Evolutionary conservation across 2,329 filamentous ascomycete species (phyloP).

Genomic region (Cytospora paraplurivora): DNA sequence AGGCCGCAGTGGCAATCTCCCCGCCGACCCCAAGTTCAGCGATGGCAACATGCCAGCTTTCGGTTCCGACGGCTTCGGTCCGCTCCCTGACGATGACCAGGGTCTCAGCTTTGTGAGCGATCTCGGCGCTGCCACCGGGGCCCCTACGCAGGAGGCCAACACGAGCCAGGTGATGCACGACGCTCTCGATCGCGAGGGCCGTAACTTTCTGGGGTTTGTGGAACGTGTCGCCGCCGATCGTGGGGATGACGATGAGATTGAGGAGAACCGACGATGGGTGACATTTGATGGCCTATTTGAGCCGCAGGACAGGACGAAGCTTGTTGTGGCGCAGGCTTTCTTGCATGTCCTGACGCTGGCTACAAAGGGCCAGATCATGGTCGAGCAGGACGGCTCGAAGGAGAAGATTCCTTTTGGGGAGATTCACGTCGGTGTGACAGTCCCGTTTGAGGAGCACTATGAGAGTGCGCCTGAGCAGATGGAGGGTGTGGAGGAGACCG

Average conservation of each 20-base stretch:
- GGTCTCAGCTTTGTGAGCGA: conserved; percentile 36
- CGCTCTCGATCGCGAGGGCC: conserved; percentile 48
- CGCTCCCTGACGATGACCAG: conserved; percentile 34
- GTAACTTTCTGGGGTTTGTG: conserved; percentile 50
- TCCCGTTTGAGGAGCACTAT: conserved; percentile 15
- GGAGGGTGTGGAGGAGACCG: neutral
- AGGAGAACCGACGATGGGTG: conserved; percentile 50
- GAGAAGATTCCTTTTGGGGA: conserved; percentile 46
- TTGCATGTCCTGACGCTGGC: conserved; percentile 73
- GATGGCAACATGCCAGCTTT: conserved; percentile 42
- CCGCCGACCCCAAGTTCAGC: conserved; percentile 51
- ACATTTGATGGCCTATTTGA: conserved; percentile 71
- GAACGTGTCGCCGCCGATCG: conserved; percentile 38
- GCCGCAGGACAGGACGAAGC: conserved; percentile 53
- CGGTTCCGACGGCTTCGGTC: conserved; percentile 39
- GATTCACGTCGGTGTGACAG: conserved; percentile 48
- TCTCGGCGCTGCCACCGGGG: conserved; percentile 28
- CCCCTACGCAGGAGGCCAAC: conserved; percentile 31
- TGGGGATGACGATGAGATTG: conserved; percentile 36
- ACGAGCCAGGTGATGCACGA: conserved; percentile 39
- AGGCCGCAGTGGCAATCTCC: conserved; percentile 40
- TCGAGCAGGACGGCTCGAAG: conserved; percentile 58
- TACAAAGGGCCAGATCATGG: conserved; percentile 63
- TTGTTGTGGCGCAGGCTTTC: conserved; percentile 74
- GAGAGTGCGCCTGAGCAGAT: conserved; percentile 11